Evolutionary conservation across 805 yeast species (phyloP).

Genomic region (Candida mattraensis): DNA sequence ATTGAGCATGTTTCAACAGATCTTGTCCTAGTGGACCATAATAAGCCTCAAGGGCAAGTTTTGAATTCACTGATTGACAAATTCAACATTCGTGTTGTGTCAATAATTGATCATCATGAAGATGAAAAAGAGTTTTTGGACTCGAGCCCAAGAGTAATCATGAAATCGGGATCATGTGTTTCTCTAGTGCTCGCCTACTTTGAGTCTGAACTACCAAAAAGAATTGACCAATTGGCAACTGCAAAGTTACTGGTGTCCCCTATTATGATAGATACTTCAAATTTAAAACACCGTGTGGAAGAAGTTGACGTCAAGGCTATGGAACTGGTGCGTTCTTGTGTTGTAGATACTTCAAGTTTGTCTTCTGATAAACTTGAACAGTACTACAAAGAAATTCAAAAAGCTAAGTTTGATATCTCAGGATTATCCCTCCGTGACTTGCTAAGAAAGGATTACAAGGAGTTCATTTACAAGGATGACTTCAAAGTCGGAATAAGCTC

Average conservation of each 20-base stretch:
- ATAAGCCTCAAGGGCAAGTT: constrained; percentile 55
- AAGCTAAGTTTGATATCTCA: constrained; percentile 59
- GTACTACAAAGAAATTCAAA: constrained; percentile 35
- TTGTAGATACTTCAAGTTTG: constrained; percentile 11
- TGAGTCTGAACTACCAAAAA: constrained; percentile 6
- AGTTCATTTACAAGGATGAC: constrained; percentile 47
- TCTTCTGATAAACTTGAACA: constrained; percentile 14
- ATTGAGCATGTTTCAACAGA: constrained; percentile 27
- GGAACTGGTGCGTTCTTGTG: constrained; percentile 29
- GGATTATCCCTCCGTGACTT: constrained; percentile 64
- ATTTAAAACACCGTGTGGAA: constrained; percentile 64
- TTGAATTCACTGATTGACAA: constrained; percentile 32
- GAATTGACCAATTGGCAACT: constrained; percentile 28
- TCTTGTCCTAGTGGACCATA: constrained; percentile 81
- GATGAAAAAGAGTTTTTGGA: constrained; percentile 55
- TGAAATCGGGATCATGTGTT: constrained; percentile 74
- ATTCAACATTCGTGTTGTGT: constrained; percentile 39
- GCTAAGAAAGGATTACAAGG: constrained; percentile 81
- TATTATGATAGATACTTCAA: constrained; percentile 72
- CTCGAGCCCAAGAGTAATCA: constrained; percentile 62
- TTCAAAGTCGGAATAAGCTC: constrained; percentile 75
- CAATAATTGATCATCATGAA: constrained; percentile 86
- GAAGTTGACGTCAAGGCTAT: constrained; percentile 51
- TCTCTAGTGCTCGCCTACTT: constrained; percentile 63
- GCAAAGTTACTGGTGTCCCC: constrained; percentile 60